These are phyloP conservation scores for Boletellus ananas DNA, from an alignment of 768 basidiomycete genomes.

Conservation along the genomic window DNA sequence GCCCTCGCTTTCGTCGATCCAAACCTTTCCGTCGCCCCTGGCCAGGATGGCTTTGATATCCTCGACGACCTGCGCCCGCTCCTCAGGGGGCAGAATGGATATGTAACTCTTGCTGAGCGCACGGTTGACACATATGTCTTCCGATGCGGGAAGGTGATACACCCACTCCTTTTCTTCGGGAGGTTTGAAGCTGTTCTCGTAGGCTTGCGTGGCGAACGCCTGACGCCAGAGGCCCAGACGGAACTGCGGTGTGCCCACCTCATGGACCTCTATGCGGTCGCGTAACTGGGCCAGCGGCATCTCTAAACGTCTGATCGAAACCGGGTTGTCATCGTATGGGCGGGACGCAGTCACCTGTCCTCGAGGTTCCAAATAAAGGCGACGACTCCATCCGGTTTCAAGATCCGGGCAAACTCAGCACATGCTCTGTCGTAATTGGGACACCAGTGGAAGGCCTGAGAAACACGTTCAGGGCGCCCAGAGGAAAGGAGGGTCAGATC, in stretches of 20 bases:
- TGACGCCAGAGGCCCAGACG: constrained; percentile 71
- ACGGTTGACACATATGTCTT: constrained; percentile 58
- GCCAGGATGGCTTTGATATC: constrained; percentile 55
- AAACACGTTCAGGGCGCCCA: constrained; percentile 6
- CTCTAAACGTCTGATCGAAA: constrained; percentile 33
- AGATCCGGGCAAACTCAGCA: constrained; percentile 72
- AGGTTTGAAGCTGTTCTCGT: constrained; percentile 54
- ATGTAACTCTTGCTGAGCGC: constrained; percentile 86
- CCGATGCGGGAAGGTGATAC: constrained; percentile 50
- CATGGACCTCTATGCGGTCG: constrained; percentile 63
- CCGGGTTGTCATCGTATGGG: not conserved
- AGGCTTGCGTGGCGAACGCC: constrained; percentile 60
- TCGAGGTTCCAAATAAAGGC: constrained; percentile 91
- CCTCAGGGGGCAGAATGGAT: constrained; percentile 53
- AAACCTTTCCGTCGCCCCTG: constrained; percentile 58
- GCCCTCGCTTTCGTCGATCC: constrained; percentile 73
- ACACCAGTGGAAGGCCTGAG: constrained; percentile 92
- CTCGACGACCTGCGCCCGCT: constrained; percentile 48
- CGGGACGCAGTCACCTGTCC: constrained; percentile 47
- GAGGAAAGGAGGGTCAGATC: not conserved
- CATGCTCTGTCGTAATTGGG: constrained; percentile 71
- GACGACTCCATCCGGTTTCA: constrained; percentile 70
- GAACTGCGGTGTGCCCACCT: constrained; percentile 78
- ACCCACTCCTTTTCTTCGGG: constrained; percentile 55
- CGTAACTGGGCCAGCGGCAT: constrained; percentile 56